Evolutionary conservation across 345 rosid genomes (phyloP), one percentile per base, ranked within the genome.

Genomic region (Geranium rotundifolium): DNA sequence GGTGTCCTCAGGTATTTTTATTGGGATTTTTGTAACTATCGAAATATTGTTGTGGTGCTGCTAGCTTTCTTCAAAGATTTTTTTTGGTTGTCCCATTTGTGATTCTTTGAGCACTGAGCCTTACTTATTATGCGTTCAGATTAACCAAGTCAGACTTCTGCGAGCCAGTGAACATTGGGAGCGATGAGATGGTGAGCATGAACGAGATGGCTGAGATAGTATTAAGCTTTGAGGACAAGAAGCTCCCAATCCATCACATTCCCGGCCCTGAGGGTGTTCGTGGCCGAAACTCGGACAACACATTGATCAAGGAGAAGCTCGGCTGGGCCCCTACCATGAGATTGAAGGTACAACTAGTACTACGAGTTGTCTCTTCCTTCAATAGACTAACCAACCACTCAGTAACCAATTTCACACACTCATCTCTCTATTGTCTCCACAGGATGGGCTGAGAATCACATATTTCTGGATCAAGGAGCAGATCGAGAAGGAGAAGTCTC

Each of bases 161-260:
- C 55, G 99, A 95, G 89, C 97, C 99, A 0, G 89, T 93, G 69
- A 93, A 93, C 79, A 93, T 93, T 7, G 99, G 99, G 73, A 93
- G 99, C 29, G 99, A 93, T 76, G 99, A 93, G 83, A 89, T 90
- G 97, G 99, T 93, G 62, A 88, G 99, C 89, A 93, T 93, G 99
- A 93, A 93, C 61, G 95, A 83, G 80, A 90, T 93, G 97, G 97
- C 99, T 8, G 95, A 88, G 81, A 93, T 88, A 74, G 95, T 93
- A 67, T 89, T 88, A 14, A 82, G 97, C 73, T 88, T 95, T 65
- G 97, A 90, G 65, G 71, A 82, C 70, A 95, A 80, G 79, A 90
- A 80, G 65, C 96, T 90, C 58, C 95, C 96, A 8, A 82, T 90
- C 69, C 95, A 95, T 57, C 96, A 88, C 82, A 90, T 90, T 65